Percentiles rank a stretch among this genome's conserved stretches.
Evolutionary conservation across 495 filamentous ascomycete genomes (phyloP).

Genomic region (Rhypophila decipiens): DNA sequence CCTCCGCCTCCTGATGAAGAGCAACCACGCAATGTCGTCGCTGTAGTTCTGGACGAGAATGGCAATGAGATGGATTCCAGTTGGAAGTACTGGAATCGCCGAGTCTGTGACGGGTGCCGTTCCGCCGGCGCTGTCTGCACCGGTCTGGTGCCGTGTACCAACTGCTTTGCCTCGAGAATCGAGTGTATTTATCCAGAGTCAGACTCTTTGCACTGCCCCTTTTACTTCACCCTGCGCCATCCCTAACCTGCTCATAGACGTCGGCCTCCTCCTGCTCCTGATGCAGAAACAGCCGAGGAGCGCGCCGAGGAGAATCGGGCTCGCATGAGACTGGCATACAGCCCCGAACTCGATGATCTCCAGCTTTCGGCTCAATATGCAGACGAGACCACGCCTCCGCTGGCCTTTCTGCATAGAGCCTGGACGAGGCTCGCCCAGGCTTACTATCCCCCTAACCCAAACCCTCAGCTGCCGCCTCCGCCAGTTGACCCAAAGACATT

Average conservation of each 20-base stretch:
- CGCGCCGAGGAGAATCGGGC: neutral
- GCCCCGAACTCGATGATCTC: constrained; percentile 6
- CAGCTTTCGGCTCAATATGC: constrained; percentile 15
- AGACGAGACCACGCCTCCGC: constrained; percentile 13
- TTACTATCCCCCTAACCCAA: neutral
- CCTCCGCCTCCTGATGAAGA: constrained; percentile 13
- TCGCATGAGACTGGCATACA: too few relatives aligned
- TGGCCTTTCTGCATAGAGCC: constrained; percentile 17
- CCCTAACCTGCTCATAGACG: neutral
- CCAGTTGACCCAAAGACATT: neutral
- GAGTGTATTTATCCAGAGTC: constrained; percentile 15
- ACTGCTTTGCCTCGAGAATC: constrained; percentile 13
- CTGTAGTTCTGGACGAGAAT: constrained; percentile 1
- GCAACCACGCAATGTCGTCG: constrained; percentile 7
- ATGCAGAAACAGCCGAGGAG: too few relatives aligned
- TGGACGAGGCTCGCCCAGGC: constrained; percentile 16
- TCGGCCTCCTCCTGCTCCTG: too few relatives aligned
- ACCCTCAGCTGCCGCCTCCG: too few relatives aligned
- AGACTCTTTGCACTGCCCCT: neutral
- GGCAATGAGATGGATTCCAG: constrained; percentile 8
- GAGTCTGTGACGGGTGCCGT: constrained; percentile 18
- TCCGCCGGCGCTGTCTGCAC: constrained; percentile 6
- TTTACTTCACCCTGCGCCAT: neutral
- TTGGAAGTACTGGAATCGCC: constrained; percentile 12
- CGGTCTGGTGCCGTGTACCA: constrained; percentile 15